phyloP scores from a whole-genome alignment of 2,329 filamentous ascomycete genomes.

The Dactylonectria estremocensis region DNA sequence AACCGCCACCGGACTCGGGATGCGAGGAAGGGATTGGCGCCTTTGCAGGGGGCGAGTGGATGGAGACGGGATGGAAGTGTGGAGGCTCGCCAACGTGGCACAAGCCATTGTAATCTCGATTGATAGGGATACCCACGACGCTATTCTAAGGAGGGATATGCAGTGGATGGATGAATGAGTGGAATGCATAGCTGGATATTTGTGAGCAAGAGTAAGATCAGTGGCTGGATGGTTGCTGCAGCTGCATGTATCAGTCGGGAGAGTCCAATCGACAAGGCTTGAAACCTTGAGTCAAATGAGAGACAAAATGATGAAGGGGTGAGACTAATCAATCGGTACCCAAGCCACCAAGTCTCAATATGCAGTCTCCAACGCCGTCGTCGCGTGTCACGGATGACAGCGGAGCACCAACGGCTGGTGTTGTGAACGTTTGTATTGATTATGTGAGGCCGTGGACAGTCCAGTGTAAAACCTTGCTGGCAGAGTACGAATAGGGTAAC shows the following conservation, averaged over 20 bases:
- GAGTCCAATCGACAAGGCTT: constrained; percentile 17
- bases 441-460: not conserved
- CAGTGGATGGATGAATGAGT: not conserved
- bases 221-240: not conserved
- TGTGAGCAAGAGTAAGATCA: not conserved
- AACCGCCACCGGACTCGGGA: constrained; percentile 11
- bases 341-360: constrained; percentile 16
- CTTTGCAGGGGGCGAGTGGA: constrained; percentile 17
- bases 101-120: constrained; percentile 41
- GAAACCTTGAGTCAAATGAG: constrained; percentile 17
- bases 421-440: not conserved
- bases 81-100: constrained; percentile 36
- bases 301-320: constrained; percentile 4
- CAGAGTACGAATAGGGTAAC: constrained; percentile 1
- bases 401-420: not conserved
- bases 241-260: constrained; percentile 6
- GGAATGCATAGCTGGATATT: constrained; percentile 10
- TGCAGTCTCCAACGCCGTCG: constrained; percentile 7
- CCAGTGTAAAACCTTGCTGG: not conserved
- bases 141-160: not conserved
- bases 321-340: not conserved
- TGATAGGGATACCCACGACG: constrained; percentile 21
- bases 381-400: not conserved
- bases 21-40: not conserved
- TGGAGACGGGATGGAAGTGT: constrained; percentile 18